Percentiles rank a stretch among this genome's conserved stretches.
These are phyloP conservation scores for Backusella australiensis DNA, from an alignment of 192 early-diverging fungal genomes.

Conservation along the genomic window DNA sequence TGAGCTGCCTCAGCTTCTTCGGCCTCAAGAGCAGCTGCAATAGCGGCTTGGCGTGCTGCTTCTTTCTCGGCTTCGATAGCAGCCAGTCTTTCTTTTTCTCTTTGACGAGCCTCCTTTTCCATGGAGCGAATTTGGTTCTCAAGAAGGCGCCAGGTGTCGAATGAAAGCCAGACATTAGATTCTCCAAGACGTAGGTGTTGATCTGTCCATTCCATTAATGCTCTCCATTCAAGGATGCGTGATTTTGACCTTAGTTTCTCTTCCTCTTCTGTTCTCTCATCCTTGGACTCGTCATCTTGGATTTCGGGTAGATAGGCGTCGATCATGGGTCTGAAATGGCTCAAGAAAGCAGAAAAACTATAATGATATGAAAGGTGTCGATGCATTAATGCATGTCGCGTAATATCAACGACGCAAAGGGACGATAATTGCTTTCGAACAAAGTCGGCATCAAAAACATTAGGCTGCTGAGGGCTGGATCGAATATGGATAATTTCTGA, in stretches of 20 bases:
- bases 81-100: conserved; percentile 43
- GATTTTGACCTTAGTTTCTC: conserved; percentile 13
- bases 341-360: conserved; percentile 66
- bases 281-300: background rate
- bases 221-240: conserved; percentile 10
- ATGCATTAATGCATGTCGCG: conserved; percentile 46
- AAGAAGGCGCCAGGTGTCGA: conserved; percentile 62
- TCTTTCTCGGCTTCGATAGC: conserved; percentile 29
- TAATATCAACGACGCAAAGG: conserved; percentile 64
- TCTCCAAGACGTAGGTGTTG: conserved; percentile 43
- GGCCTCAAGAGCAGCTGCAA: conserved; percentile 19
- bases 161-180: conserved; percentile 53
- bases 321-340: conserved; percentile 62
- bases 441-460: conserved; percentile 51
- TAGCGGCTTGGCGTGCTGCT: conserved; percentile 11
- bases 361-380: conserved; percentile 65
- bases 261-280: conserved; percentile 21
- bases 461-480: conserved; percentile 53
- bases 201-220: conserved; percentile 33
- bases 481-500: conserved; percentile 83
- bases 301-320: background rate
- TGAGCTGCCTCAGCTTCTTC: conserved; percentile 9
- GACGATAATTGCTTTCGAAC: conserved; percentile 68
- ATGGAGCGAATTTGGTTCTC: conserved; percentile 55
- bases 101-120: conserved; percentile 57